A percentile compares a stretch with the other conserved stretches of the same genome.
Evolutionary conservation across 2,329 filamentous ascomycete species (phyloP).

Genomic region (Fusarium goolgardi): DNA sequence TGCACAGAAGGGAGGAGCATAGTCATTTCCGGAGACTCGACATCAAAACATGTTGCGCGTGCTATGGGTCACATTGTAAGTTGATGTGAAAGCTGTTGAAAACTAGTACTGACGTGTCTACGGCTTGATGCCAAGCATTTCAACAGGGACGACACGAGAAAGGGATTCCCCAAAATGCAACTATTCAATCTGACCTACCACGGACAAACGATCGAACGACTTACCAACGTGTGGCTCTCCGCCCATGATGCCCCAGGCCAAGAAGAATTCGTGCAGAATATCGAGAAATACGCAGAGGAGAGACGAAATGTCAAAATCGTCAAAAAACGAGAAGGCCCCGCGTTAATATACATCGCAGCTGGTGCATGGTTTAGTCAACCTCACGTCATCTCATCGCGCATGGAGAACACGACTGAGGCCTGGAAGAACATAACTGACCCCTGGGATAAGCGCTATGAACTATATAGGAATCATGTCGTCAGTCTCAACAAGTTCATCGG

Average conservation of each 20-base stretch:
- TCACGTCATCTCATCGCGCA: background rate
- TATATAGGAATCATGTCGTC: background rate
- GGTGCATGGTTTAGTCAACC: slow-evolving; percentile 14
- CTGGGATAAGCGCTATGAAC: background rate
- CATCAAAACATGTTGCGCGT: slow-evolving; percentile 68
- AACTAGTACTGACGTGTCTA: background rate
- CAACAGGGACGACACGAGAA: background rate
- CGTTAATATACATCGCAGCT: background rate
- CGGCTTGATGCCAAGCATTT: slow-evolving; percentile 7
- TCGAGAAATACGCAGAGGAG: background rate
- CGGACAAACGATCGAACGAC: slow-evolving; percentile 1
- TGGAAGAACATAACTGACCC: background rate
- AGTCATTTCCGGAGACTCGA: slow-evolving; percentile 69
- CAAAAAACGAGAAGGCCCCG: background rate
- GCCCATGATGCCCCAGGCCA: background rate
- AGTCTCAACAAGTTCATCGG: background rate
- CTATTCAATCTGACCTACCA: slow-evolving; percentile 12
- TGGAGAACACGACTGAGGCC: too few relatives aligned
- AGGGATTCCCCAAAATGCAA: background rate
- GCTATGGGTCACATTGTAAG: slow-evolving; percentile 51
- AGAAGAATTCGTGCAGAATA: background rate
- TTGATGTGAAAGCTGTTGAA: rapidly evolving
- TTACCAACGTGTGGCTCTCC: slow-evolving; percentile 2
- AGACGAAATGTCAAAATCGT: background rate
- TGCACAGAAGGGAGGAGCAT: slow-evolving; percentile 65